Percentiles rank a stretch among this genome's conserved stretches.
phyloP scores from a whole-genome alignment of 139 green algal species.

The Limnomonas spitsbergensis region DNA sequence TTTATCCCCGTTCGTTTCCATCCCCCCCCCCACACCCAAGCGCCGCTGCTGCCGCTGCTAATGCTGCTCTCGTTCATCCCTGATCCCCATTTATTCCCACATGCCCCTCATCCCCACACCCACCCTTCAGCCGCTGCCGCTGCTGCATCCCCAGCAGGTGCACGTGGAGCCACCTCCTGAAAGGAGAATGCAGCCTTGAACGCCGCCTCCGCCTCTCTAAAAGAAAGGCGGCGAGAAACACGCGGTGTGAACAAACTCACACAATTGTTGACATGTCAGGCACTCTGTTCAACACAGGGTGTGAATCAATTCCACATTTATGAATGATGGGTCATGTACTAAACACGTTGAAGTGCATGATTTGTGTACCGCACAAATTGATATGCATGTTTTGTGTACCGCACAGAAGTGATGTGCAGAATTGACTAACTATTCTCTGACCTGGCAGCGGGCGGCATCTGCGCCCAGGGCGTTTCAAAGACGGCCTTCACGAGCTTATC shows the following conservation, averaged over 20 bases:
- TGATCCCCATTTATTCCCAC: not conserved
- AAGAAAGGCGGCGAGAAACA: not conserved
- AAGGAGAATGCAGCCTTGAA: not conserved
- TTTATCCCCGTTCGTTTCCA: not conserved
- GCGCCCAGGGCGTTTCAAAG: no score
- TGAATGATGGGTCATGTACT: not conserved
- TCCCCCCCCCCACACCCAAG: not conserved
- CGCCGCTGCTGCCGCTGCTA: not conserved
- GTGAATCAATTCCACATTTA: not conserved
- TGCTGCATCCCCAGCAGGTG: no score
- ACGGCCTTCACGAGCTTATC: no score
- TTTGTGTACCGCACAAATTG: not conserved
- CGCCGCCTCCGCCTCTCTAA: not conserved
- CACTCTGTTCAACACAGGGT: no score
- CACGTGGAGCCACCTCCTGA: not conserved
- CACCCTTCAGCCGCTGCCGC: no score
- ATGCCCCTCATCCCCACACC: not conserved
- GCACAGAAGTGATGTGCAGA: no score
- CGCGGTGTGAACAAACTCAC: no score
- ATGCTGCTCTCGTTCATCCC: not conserved
- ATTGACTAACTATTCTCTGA: no score
- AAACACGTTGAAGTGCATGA: not conserved
- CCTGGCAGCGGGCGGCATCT: no score
- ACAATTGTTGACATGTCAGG: no score
- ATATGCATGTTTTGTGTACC: not conserved